These are phyloP conservation scores for Hydnomerulius pinastri DNA, from an alignment of 768 basidiomycete genomes.

Conservation along the genomic window DNA sequence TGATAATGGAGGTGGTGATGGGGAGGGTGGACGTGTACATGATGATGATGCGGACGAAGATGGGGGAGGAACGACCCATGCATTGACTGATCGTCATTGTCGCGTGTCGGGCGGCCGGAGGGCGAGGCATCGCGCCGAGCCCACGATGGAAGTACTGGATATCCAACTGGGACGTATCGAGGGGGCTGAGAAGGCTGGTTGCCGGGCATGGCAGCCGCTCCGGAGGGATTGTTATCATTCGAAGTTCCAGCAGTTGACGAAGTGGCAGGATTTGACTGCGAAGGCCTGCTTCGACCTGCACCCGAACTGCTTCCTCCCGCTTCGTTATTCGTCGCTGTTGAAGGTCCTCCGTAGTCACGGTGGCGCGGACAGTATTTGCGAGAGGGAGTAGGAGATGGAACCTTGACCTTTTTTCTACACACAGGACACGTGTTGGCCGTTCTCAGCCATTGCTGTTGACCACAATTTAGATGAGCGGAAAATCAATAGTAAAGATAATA, in stretches of 20 bases:
- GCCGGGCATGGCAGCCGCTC: background rate
- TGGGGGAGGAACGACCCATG: background rate
- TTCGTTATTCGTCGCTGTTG: constrained; percentile 13
- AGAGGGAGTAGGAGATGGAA: constrained; percentile 20
- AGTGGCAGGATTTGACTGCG: constrained; percentile 9
- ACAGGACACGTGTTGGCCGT: constrained; percentile 79
- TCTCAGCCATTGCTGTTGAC: constrained; percentile 73
- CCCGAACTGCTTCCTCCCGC: background rate
- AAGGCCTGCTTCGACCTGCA: constrained; percentile 5
- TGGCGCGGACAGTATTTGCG: constrained; percentile 17
- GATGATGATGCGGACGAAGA: background rate
- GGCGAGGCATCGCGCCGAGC: background rate
- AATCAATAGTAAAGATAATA: background rate
- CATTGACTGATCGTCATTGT: background rate
- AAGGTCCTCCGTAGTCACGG: constrained; percentile 1
- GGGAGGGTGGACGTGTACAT: background rate
- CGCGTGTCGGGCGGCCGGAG: no score
- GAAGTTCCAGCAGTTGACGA: background rate
- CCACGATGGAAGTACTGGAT: no score
- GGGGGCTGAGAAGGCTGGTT: background rate
- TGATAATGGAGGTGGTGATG: constrained; percentile 6
- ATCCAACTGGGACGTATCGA: background rate
- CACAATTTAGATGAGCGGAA: background rate
- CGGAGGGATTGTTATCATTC: background rate
- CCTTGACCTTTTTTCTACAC: constrained; percentile 63